phyloP scores from a whole-genome alignment of 2,329 filamentous ascomycete species.

The Aplosporella prunicola region DNA sequence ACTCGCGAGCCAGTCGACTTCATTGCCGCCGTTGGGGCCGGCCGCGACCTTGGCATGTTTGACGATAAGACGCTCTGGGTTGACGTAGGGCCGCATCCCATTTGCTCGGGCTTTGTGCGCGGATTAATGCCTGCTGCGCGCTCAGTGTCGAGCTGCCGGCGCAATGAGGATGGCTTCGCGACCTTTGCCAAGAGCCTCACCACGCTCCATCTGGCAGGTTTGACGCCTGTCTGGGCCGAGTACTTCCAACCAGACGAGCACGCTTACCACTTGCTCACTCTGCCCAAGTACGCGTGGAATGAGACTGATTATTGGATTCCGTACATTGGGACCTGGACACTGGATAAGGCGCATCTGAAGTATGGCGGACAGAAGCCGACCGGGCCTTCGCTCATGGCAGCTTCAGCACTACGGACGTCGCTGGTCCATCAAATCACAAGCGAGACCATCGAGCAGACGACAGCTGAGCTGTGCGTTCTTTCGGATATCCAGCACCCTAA shows the following conservation, averaged over 20 bases:
- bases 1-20: conserved; percentile 26
- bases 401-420: conserved; percentile 23
- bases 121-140: conserved; percentile 20
- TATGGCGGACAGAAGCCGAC: conserved; percentile 16
- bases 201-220: conserved; percentile 44
- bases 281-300: conserved; percentile 38
- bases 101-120: conserved; percentile 38
- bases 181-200: conserved; percentile 38
- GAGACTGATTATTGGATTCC: conserved; percentile 29
- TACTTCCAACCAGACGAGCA: conserved; percentile 44
- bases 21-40: conserved; percentile 32
- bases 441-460: conserved; percentile 20
- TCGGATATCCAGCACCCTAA: conserved; percentile 34
- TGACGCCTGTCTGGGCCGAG: conserved; percentile 52
- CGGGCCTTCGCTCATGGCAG: not conserved
- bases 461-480: conserved; percentile 25
- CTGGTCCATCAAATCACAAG: conserved; percentile 29
- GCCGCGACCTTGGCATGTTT: conserved; percentile 19
- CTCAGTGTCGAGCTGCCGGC: conserved; percentile 6
- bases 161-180: conserved; percentile 10
- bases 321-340: conserved; percentile 25
- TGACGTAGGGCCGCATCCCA: conserved; percentile 41
- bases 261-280: conserved; percentile 38
- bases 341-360: no score
- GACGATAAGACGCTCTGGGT: conserved; percentile 30